A percentile compares a stretch with the other conserved stretches of the same genome.
Evolutionary conservation across 352 stramenopile genomes (phyloP).

Genomic region (Globisporangium middletonii): DNA sequence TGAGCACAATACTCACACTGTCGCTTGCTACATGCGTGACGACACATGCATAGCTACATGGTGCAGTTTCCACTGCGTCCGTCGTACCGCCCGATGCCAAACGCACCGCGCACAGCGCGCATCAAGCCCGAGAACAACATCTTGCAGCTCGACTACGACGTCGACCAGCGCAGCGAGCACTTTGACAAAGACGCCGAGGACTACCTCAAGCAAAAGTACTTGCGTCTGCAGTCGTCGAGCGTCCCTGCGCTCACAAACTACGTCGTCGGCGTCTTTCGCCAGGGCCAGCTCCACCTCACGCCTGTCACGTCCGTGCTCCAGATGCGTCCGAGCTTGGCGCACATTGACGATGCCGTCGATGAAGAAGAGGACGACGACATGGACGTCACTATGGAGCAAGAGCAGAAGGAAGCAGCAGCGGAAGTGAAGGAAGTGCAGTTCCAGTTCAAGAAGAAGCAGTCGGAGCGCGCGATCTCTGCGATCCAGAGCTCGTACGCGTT

Average conservation of each 20-base stretch:
- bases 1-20: neutral
- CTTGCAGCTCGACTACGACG: slow-evolving; percentile 70
- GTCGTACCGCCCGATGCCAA: slow-evolving; percentile 69
- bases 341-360: slow-evolving; percentile 71
- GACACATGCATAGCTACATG: slow-evolving; percentile 38
- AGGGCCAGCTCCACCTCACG: slow-evolving; percentile 78
- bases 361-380: slow-evolving; percentile 60
- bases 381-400: slow-evolving; percentile 28
- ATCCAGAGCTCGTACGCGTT: slow-evolving; percentile 84
- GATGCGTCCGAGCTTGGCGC: slow-evolving; percentile 72
- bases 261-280: slow-evolving; percentile 67
- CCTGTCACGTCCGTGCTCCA: slow-evolving; percentile 63
- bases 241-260: slow-evolving; percentile 76
- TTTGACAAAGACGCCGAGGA: slow-evolving; percentile 77
- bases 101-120: slow-evolving; percentile 43
- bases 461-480: slow-evolving; percentile 61
- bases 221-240: slow-evolving; percentile 55
- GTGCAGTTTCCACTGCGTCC: slow-evolving; percentile 78
- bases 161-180: slow-evolving; percentile 66
- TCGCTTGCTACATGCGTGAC: neutral
- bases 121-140: slow-evolving; percentile 75
- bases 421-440: slow-evolving; percentile 82
- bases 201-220: slow-evolving; percentile 67
- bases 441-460: slow-evolving; percentile 87
- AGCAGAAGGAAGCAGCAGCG: slow-evolving; percentile 43